phyloP scores from a whole-genome alignment of 257 asterid species.

The Leptodermis oblonga region DNA sequence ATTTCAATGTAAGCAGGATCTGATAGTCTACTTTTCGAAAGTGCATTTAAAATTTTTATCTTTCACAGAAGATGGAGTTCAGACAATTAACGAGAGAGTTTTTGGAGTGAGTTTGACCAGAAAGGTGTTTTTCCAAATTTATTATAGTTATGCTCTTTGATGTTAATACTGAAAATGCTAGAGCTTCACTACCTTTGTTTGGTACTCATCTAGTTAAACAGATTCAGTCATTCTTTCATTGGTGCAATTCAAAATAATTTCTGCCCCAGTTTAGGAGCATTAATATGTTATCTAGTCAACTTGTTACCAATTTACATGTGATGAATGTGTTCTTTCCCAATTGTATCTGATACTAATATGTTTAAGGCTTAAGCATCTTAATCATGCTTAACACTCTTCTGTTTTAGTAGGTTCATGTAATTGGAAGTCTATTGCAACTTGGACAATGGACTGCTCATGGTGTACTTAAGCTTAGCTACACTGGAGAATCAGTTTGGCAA shows the following conservation, averaged over 20 bases:
- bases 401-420: slow-evolving; percentile 70
- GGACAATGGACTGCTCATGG: slow-evolving; percentile 78
- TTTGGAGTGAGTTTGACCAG: slow-evolving; percentile 34
- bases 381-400: slow-evolving; percentile 16
- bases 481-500: slow-evolving; percentile 79
- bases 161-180: slow-evolving; percentile 9
- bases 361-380: background rate
- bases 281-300: slow-evolving; percentile 44
- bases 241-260: slow-evolving; percentile 81
- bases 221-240: slow-evolving; percentile 56
- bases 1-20: slow-evolving; percentile 64
- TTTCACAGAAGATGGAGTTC: slow-evolving; percentile 47
- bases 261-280: slow-evolving; percentile 75
- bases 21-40: slow-evolving; percentile 69
- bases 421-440: slow-evolving; percentile 69
- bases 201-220: slow-evolving; percentile 29
- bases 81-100: slow-evolving; percentile 44
- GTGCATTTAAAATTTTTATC: slow-evolving; percentile 90
- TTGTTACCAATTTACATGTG: background rate
- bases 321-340: background rate
- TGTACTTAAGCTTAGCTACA: slow-evolving; percentile 62
- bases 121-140: slow-evolving; percentile 40
- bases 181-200: slow-evolving; percentile 12
- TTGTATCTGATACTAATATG: background rate
- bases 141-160: slow-evolving; percentile 4